phyloP scores from a whole-genome alignment of 805 yeast genomes.

The Maudiozyma barnettii region DNA sequence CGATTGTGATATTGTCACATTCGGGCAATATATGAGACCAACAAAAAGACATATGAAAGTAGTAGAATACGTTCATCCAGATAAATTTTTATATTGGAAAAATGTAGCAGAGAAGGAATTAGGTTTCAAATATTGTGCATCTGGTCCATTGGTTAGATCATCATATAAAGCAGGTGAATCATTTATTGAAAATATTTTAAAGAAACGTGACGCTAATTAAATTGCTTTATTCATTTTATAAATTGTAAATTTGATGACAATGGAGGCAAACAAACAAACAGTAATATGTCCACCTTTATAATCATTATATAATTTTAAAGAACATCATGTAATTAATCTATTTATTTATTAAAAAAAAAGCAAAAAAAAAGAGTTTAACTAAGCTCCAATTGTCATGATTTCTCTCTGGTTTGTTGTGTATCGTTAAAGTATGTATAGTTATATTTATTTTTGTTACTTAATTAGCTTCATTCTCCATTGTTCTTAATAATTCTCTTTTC shows the following conservation, averaged over 20 bases:
- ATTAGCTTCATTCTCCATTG: constrained; percentile 33
- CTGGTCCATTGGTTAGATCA: constrained; percentile 94
- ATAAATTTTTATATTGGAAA: constrained; percentile 90
- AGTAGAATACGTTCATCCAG: constrained; percentile 89
- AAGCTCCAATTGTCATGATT: too few relatives aligned
- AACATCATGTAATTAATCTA: not conserved
- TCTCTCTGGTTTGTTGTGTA: too few relatives aligned
- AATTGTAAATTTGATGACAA: too few relatives aligned
- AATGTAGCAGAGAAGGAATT: constrained; percentile 62
- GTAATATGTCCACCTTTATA: too few relatives aligned
- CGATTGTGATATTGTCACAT: constrained; percentile 88
- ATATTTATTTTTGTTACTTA: not conserved
- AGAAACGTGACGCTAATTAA: constrained; percentile 41
- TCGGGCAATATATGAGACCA: constrained; percentile 99
- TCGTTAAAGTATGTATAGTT: not conserved
- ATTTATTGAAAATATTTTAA: constrained; percentile 85
- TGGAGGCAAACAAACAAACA: too few relatives aligned
- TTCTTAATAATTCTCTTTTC: constrained; percentile 45
- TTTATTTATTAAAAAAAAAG: not conserved
- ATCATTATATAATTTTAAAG: not conserved
- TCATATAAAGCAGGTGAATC: constrained; percentile 98
- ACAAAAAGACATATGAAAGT: constrained; percentile 98
- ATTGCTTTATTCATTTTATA: too few relatives aligned
- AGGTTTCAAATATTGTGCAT: constrained; percentile 94
- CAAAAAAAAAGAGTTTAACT: not conserved